phyloP scores from a whole-genome alignment of 2,329 filamentous ascomycete genomes.

The Neodidymelliopsis sp. region DNA sequence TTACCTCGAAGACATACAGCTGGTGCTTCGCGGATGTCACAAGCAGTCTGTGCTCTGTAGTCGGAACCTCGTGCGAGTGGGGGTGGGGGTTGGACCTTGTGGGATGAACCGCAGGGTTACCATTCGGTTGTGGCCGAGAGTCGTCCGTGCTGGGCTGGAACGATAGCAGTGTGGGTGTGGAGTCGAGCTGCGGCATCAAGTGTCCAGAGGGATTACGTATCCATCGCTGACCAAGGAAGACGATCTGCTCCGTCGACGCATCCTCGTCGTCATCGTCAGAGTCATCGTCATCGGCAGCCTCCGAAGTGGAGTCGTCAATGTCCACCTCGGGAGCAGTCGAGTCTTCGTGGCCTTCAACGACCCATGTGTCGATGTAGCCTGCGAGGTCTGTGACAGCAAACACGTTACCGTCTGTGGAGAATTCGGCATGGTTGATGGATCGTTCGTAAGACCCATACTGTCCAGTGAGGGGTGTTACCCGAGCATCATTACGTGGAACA shows the following conservation, averaged over 20 bases:
- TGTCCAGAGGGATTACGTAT: conserved; percentile 72
- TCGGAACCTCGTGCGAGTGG: conserved; percentile 64
- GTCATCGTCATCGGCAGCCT: conserved; percentile 42
- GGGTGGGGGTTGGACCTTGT: conserved; percentile 60
- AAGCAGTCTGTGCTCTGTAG: conserved; percentile 63
- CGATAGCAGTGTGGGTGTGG: conserved; percentile 55
- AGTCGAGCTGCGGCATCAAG: conserved; percentile 55
- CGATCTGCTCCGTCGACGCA: conserved; percentile 52
- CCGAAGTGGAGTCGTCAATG: conserved; percentile 41
- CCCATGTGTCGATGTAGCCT: conserved; percentile 88
- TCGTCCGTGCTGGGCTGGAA: conserved; percentile 52
- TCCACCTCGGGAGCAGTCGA: conserved; percentile 52
- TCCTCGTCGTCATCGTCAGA: conserved; percentile 57
- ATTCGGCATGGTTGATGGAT: conserved; percentile 75
- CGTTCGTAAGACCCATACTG: conserved; percentile 79
- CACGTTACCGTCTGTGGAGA: conserved; percentile 81
- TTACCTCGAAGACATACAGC: conserved; percentile 79
- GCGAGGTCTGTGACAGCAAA: conserved; percentile 81
- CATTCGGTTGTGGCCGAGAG: conserved; percentile 46
- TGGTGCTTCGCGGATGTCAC: conserved; percentile 71
- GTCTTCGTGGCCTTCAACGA: conserved; percentile 68
- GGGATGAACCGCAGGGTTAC: conserved; percentile 58
- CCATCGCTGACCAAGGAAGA: conserved; percentile 73
- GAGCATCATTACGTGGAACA: conserved; percentile 36
- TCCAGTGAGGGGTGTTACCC: conserved; percentile 60